Evolutionary conservation across 2,329 filamentous ascomycete genomes (phyloP).

Genomic region (Cladosporium sp.): DNA sequence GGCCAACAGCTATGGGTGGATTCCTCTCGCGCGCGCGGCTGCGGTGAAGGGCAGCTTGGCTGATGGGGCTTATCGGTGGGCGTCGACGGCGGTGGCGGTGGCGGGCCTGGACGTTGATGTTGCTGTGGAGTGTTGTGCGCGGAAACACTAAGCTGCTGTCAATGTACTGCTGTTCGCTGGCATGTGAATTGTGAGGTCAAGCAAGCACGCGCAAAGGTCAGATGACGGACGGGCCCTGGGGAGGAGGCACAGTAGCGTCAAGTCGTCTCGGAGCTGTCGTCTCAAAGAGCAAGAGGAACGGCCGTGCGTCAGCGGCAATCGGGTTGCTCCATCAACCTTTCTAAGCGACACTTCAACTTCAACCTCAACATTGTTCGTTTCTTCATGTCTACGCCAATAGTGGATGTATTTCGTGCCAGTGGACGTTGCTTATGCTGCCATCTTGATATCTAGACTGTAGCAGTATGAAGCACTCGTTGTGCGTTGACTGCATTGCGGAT

Average conservation of each 20-base stretch:
- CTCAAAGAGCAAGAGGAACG: not conserved
- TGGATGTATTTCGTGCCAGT: not conserved
- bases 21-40: conserved; percentile 10
- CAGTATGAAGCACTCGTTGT: not conserved
- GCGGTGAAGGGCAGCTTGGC: conserved; percentile 7
- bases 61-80: not conserved
- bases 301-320: not conserved
- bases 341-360: conserved; percentile 1
- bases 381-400: not conserved
- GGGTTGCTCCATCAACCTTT: not conserved
- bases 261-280: conserved; percentile 9
- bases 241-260: conserved; percentile 5
- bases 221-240: conserved; percentile 15
- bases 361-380: not conserved
- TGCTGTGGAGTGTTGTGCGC: not conserved
- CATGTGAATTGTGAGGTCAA: conserved; percentile 12
- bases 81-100: not conserved
- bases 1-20: conserved; percentile 17
- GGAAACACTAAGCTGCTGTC: conserved; percentile 10
- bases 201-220: conserved; percentile 15
- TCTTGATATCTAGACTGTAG: not conserved
- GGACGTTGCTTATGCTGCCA: not conserved
- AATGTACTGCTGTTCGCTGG: conserved; percentile 8
- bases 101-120: not conserved
- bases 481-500: not conserved